Base-by-base conservation (phyloP, 805 yeast genomes). In the Priceomyces melissophilus region DNA sequence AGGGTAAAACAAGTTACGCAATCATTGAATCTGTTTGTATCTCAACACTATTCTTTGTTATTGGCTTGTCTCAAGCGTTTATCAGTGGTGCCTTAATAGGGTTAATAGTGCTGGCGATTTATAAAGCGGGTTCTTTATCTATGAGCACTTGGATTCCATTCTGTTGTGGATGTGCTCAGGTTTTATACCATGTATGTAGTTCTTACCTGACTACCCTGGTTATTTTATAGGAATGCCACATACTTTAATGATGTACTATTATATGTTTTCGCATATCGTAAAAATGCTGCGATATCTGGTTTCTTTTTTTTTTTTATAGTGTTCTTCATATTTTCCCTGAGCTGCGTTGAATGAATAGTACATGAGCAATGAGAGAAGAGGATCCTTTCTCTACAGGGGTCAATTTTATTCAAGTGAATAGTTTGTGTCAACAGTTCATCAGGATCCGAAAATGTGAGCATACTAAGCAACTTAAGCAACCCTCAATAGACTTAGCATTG, bases 81-180 rank as follows among this genome's bases (percentile, higher is more conserved):
- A 63, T 80, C 2, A 67, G 82, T 1, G 98, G 97, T 0, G 79
- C 90, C 1, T 70, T 87, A 4, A 72, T 85, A 31, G 97, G 96
- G 0, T 67, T 89, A 10, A 57, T 93, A 47, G 55, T 86, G 12
- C 82, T 82, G 28, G 85, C 88, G 1, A 75, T 89, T 6, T 90
- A 90, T 63, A 70, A 75, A 40, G 81, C 95, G 0, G 96, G 96
- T 0, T 72, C 84, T 16, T 79, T 91, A 52, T 76, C 84, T 15
- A 87, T 93, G 95, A 83, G 95, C 10, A 87, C 97, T 0, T 91
- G 99, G 99, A 79, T 91, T 6, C 98, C 99, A 0, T 74, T 91
- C 49, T 76, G 84, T 41, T 87, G 90, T 79, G 95, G 81, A 0
- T 61, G 84, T 2, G 75, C 84, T 3, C 81, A 80, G 50, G 71